Base-by-base conservation (phyloP, 2,329 filamentous ascomycete genomes). In the Exophiala oligosperma region DNA sequence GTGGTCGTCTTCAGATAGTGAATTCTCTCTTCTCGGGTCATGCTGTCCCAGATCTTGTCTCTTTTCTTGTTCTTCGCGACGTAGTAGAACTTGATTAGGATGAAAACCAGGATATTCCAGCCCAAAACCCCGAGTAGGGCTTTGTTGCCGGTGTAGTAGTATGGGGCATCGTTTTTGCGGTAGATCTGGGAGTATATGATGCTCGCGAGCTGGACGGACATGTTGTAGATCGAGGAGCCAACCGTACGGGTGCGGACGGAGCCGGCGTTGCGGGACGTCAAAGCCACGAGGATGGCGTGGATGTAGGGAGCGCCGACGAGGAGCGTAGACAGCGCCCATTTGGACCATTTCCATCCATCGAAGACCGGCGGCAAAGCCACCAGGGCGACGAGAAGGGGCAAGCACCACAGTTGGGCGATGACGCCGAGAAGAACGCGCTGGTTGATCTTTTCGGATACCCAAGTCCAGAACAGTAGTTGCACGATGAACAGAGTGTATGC, bases 221-320 rank as follows among this genome's bases (percentile, higher is more conserved):
- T 79, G 50, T 79, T 79, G 59, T 79, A 79, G 24, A 79, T 32
- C 1, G 76, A 75, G n/a, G 84, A 81, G 0, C 83, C 83, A 1
- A 89, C 83, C 1, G 85, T 83, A 5, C 85, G 76, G 4, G 82
- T 84, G 9, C 85, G 77, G 8, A 89, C 84, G 1, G 80, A 77
- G 61, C 85, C 84, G 2, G 84, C 81, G 66, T 88, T 89, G 52
- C 84, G 79, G 2, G 82, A 84, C 1, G 80, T 85, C 71, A 84
- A 81, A 0, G 79, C 84, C 0, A 87, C 84, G 1, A 84, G 71
- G 29, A 87, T 81, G 0, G 84, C 82, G 66, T 87, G 79, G 61
- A 74, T 80, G 65, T 85, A 85, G 0, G 83, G 83, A 56, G 84
- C 83, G 0, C 78, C 79, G 1, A 82, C 69, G 0, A 84, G 67